Base-by-base conservation (phyloP, 768 basidiomycete genomes). In the Lentinula lateritia region DNA sequence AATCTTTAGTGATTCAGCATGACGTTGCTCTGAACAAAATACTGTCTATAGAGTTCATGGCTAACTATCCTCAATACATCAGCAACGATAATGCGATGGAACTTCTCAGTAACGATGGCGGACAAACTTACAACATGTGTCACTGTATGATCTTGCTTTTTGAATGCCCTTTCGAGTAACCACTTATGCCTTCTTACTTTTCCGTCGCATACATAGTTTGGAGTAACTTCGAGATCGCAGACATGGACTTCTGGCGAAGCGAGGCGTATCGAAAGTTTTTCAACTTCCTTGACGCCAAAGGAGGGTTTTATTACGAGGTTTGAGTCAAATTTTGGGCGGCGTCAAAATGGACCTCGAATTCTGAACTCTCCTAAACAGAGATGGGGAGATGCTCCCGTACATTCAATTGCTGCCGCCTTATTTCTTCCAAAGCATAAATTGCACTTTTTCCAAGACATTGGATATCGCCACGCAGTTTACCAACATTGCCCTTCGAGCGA, bases 211-310 rank as follows among this genome's bases (percentile, higher is more conserved):
- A 28, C n/a, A 28, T 2, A 83, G 81, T 84, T 73, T 86, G 85
- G 85, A 80, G 77, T 63, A 88, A 86, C 72, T 88, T 88, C 66
- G 86, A 91, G 72, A 90, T 91, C 63, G 89, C 78, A 12, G 78
- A 81, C 64, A 80, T 90, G 70, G 82, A 85, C 56, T 85, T 90
- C 67, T 90, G 87, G 86, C 77, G 88, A 43, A 73, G 76, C 4
- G 80, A 86, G 57, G 83, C 88, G 0, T 92, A 91, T 73, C 77
- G 77, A 59, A 76, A 79, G 50, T 90, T 83, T 73, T 90, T 90
- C 65, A 82, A 88, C 23, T 76, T 81, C 68, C 80, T 90, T 38
- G 89, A 90, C 65, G 67, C 75, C 6, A 75, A 78, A 9, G 88
- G 89, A 42, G 88, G 88, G 10, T 88, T 90, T 72, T 90, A 89